Percentiles rank a stretch among this genome's conserved stretches.
phyloP scores from a whole-genome alignment of 2,329 filamentous ascomycete genomes.

The Neoarthrinium moseri region DNA sequence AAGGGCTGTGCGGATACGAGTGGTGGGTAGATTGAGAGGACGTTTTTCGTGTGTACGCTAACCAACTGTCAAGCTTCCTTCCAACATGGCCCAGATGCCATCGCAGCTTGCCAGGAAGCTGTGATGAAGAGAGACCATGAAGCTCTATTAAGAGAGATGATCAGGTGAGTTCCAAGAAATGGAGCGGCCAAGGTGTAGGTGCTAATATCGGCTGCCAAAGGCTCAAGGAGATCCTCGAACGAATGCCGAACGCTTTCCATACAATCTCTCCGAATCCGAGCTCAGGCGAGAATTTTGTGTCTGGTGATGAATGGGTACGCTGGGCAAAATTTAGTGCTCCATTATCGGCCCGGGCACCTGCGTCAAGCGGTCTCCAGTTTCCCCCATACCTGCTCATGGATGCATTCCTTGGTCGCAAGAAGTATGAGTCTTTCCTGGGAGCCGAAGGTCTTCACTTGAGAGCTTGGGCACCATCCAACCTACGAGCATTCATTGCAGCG shows the following conservation, averaged over 20 bases:
- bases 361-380: conserved; percentile 50
- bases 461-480: conserved; percentile 53
- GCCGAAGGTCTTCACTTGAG: conserved; percentile 50
- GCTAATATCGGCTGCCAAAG: too few relatives aligned
- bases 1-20: conserved; percentile 48
- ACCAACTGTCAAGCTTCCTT: conserved; percentile 38
- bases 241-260: conserved; percentile 54
- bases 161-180: too few relatives aligned
- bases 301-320: conserved; percentile 46
- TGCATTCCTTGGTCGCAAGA: conserved; percentile 51
- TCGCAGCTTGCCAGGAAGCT: conserved; percentile 51
- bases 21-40: conserved; percentile 24
- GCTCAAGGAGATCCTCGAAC: conserved; percentile 51
- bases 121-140: conserved; percentile 54
- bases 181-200: too few relatives aligned
- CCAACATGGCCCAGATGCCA: conserved; percentile 49
- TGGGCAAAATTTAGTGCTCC: conserved; percentile 52
- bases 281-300: conserved; percentile 49
- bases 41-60: neutral
- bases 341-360: conserved; percentile 48
- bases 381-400: conserved; percentile 54
- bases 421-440: conserved; percentile 50
- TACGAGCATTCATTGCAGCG: conserved; percentile 53
- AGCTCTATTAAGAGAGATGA: conserved; percentile 46
- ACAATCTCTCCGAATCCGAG: conserved; percentile 52